Evolutionary conservation across 129 eudicot species (phyloP).

Genomic region (Glebionis coronaria): DNA sequence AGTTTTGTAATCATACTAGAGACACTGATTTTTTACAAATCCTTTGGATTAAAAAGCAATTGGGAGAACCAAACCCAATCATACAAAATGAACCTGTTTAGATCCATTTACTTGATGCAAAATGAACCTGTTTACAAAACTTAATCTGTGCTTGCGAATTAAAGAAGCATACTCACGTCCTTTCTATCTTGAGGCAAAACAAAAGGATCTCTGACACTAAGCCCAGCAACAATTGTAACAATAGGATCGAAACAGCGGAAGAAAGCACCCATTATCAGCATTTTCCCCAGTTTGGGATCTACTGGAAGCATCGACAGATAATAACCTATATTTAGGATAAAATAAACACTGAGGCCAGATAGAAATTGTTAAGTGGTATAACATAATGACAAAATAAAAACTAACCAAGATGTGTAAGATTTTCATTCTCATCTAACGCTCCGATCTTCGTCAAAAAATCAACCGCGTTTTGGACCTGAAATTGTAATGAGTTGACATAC

Average conservation of each 20-base stretch:
- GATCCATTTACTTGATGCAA: too few relatives aligned
- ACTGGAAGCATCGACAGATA: constrained; percentile 89
- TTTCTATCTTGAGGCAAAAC: constrained; percentile 97
- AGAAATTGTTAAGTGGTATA: too few relatives aligned
- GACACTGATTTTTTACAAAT: too few relatives aligned
- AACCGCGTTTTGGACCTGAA: constrained; percentile 95
- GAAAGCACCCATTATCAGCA: constrained; percentile 95
- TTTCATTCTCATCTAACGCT: constrained; percentile 86
- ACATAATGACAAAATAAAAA: constrained; percentile 19
- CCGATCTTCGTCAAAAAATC: constrained; percentile 88
- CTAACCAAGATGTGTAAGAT: constrained; percentile 93
- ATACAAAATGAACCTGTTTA: too few relatives aligned
- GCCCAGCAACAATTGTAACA: constrained; percentile 96
- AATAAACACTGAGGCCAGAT: neutral
- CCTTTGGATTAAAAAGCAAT: too few relatives aligned
- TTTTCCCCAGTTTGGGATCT: constrained; percentile 97
- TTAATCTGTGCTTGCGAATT: too few relatives aligned
- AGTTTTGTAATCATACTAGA: too few relatives aligned
- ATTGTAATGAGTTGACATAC: constrained; percentile 5
- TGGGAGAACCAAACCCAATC: too few relatives aligned
- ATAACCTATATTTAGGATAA: constrained; percentile 44
- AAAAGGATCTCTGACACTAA: constrained; percentile 97
- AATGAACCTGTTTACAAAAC: too few relatives aligned
- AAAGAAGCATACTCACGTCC: constrained; percentile 92
- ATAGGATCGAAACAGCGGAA: constrained; percentile 96